These are phyloP conservation scores for Fusarium sp. DNA, from an alignment of 2,329 filamentous ascomycete species.

Conservation along the genomic window DNA sequence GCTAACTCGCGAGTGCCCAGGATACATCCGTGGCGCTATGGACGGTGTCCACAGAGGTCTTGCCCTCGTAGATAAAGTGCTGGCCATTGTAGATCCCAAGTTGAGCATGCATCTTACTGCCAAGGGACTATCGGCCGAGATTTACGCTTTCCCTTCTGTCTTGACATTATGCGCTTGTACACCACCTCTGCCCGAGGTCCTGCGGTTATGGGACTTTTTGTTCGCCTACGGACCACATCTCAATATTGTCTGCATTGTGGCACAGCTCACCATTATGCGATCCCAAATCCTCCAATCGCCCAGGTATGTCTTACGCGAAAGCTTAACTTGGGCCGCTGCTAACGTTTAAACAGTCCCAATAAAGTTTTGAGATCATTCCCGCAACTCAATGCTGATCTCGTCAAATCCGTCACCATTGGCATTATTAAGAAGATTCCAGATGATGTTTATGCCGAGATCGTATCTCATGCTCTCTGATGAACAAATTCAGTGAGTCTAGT, in stretches of 20 bases:
- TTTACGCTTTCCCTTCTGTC: conserved; percentile 97
- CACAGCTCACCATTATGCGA: conserved; percentile 90
- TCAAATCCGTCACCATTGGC: conserved; percentile 87
- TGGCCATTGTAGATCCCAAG: conserved; percentile 92
- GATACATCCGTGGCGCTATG: conserved; percentile 96
- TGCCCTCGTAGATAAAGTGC: conserved; percentile 89
- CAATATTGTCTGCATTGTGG: conserved; percentile 96
- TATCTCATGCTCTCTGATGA: conserved; percentile 82
- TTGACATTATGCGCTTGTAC: conserved; percentile 96
- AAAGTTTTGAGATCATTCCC: conserved; percentile 92
- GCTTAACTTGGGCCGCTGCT: conserved; percentile 27
- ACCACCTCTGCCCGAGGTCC: conserved; percentile 91
- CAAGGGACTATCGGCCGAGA: conserved; percentile 91
- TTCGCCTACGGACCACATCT: conserved; percentile 96
- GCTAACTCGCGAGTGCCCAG: conserved; percentile 89
- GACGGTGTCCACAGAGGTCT: conserved; percentile 95
- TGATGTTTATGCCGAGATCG: conserved; percentile 91
- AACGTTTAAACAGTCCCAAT: conserved; percentile 78
- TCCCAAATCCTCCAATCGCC: conserved; percentile 86
- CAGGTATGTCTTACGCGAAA: conserved; percentile 69
- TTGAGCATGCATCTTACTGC: conserved; percentile 86
- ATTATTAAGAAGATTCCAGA: conserved; percentile 92
- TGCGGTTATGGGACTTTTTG: conserved; percentile 96
- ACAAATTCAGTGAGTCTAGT: background rate
- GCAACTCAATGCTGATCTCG: conserved; percentile 83